Percentiles rank a stretch among this genome's conserved stretches.
phyloP scores from a whole-genome alignment of 768 basidiomycete genomes.

The Suillus clintonianus region DNA sequence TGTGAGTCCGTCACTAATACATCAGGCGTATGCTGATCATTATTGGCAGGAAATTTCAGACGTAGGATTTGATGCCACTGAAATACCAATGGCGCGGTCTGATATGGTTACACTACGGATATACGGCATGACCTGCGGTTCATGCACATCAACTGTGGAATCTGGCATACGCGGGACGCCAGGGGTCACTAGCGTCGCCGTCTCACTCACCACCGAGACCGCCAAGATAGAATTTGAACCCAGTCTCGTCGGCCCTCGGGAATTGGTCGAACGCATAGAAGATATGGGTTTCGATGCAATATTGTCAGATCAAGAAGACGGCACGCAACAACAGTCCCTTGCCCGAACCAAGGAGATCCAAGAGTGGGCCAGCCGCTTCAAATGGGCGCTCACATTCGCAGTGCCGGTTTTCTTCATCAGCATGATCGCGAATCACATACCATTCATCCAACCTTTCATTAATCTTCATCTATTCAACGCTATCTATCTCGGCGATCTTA shows the following conservation, averaged over 20 bases:
- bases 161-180: conserved; percentile 66
- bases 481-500: conserved; percentile 79
- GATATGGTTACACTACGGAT: conserved; percentile 77
- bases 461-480: conserved; percentile 56
- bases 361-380: conserved; percentile 83
- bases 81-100: conserved; percentile 63
- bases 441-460: conserved; percentile 57
- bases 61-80: conserved; percentile 87
- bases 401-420: conserved; percentile 91
- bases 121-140: conserved; percentile 90
- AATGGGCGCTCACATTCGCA: conserved; percentile 75
- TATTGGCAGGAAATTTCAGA: conserved; percentile 80
- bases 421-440: conserved; percentile 79
- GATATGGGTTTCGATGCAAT: conserved; percentile 92
- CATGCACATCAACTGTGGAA: conserved; percentile 80
- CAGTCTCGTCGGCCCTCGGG: conserved; percentile 70
- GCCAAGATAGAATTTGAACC: conserved; percentile 79
- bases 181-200: conserved; percentile 70
- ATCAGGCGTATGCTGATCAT: conserved; percentile 8
- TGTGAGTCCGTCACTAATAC: conserved; percentile 38
- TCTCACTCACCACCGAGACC: conserved; percentile 76
- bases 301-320: conserved; percentile 76
- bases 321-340: conserved; percentile 83
- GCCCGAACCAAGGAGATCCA: conserved; percentile 88
- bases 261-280: conserved; percentile 84